These are phyloP conservation scores for Fusarium devonianum DNA, from an alignment of 2,329 filamentous ascomycete species.

Conservation along the genomic window DNA sequence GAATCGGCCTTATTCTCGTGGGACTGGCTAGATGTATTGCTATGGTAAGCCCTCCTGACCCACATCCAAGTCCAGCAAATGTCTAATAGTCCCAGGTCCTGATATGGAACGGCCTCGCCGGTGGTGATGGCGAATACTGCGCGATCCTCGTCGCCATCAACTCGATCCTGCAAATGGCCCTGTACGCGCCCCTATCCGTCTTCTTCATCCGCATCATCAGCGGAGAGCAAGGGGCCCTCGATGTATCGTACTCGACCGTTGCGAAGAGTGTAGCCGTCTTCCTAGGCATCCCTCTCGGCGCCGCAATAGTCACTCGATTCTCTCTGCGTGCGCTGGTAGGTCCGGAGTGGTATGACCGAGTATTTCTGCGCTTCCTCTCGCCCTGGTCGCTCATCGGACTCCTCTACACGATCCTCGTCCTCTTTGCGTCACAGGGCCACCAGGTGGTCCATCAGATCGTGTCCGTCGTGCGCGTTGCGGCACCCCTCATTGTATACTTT, in stretches of 20 bases:
- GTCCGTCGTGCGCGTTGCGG: slow-evolving; percentile 80
- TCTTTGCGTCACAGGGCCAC: slow-evolving; percentile 82
- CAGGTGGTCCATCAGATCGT: slow-evolving; percentile 84
- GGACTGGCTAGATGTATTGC: slow-evolving; percentile 87
- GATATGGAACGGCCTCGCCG: slow-evolving; percentile 76
- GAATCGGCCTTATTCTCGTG: slow-evolving; percentile 79
- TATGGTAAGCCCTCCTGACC: slow-evolving; percentile 62
- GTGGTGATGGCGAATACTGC: slow-evolving; percentile 82
- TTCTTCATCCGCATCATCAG: slow-evolving; percentile 76
- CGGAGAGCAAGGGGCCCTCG: slow-evolving; percentile 45
- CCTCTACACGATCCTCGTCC: slow-evolving; percentile 83
- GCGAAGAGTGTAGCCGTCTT: slow-evolving; percentile 86
- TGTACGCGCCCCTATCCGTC: slow-evolving; percentile 74
- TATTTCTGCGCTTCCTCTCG: slow-evolving; percentile 73
- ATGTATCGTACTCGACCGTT: slow-evolving; percentile 68
- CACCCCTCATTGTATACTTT: slow-evolving; percentile 85
- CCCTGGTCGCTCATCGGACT: slow-evolving; percentile 84
- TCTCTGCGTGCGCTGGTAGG: slow-evolving; percentile 62
- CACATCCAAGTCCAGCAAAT: neutral
- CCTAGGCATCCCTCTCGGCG: slow-evolving; percentile 81
- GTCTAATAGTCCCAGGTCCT: slow-evolving; percentile 48
- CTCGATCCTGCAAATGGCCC: slow-evolving; percentile 75
- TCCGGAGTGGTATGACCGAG: slow-evolving; percentile 67
- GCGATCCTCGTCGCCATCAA: slow-evolving; percentile 81
- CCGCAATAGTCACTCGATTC: slow-evolving; percentile 79